Evolutionary conservation across 352 stramenopile genomes (phyloP).

Genomic region (Pythium coloratum): DNA sequence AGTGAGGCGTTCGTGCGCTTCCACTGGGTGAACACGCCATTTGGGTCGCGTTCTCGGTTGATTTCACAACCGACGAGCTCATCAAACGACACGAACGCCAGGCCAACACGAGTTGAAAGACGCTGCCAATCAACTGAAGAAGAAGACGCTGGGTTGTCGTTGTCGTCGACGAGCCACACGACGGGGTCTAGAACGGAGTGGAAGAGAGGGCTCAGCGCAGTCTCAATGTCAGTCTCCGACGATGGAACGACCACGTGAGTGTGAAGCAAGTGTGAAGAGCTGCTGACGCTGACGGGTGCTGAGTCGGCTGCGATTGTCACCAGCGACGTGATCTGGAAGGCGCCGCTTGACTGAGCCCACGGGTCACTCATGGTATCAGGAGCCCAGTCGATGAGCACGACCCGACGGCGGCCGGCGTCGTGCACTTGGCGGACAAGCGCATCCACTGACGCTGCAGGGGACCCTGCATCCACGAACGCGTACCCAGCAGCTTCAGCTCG

Average conservation of each 20-base stretch:
- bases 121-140: neutral
- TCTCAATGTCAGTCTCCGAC: neutral
- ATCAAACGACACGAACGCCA: slow-evolving; percentile 23
- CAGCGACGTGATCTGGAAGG: neutral
- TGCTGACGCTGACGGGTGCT: neutral
- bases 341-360: neutral
- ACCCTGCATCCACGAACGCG: slow-evolving; percentile 33
- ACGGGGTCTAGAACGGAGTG: slow-evolving; percentile 33
- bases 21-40: slow-evolving; percentile 30
- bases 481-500: slow-evolving; percentile 19
- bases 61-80: slow-evolving; percentile 21
- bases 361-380: neutral
- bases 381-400: slow-evolving; percentile 26
- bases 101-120: slow-evolving; percentile 5
- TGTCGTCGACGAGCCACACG: slow-evolving; percentile 31
- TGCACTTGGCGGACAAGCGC: neutral
- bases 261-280: slow-evolving; percentile 1
- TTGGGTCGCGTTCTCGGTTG: slow-evolving; percentile 26
- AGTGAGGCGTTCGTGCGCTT: slow-evolving; percentile 34
- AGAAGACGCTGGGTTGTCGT: slow-evolving; percentile 2
- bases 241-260: slow-evolving; percentile 7
- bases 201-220: slow-evolving; percentile 28
- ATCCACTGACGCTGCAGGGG: neutral
- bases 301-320: slow-evolving; percentile 2
- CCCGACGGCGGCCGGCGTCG: slow-evolving; percentile 9